Base-by-base conservation (phyloP, 2,329 filamentous ascomycete species). In the Keithomyces neogunnii region DNA sequence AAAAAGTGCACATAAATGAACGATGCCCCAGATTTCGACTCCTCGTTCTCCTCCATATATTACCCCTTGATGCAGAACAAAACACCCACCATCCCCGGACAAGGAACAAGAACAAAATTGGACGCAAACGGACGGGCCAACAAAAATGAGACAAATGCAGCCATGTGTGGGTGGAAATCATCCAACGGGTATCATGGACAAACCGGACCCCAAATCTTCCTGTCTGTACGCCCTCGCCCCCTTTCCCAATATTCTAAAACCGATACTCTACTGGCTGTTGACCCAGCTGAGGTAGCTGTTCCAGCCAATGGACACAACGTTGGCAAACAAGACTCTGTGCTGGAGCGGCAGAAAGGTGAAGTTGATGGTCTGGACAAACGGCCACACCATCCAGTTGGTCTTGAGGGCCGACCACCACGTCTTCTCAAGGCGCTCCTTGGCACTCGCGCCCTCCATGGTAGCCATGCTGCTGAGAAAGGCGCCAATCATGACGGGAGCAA, bases 321-420 rank as follows among this genome's bases (percentile, higher is more conserved):
- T 96, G 60, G 95, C 91, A 55, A 95, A 85, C 60, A 96, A 72
- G 42, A 96, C 81, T 53, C 90, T 80, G 69, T 92, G 84, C 64
- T 95, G 81, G 56, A 95, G 74, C 47, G 91, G 91, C 56, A 96
- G 80, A 57, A 93, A 79, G 62, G 86, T 86, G 73, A 96, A 96
- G 75, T 96, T 96, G 63, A 85, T 76, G 50, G 85, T 74, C 73
- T 96, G 91, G 51, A 95, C 89, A 56, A 76, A 75, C 3, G 91
- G 91, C 91, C 91, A 96, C 51, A 96, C 69, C 73, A 89, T 80
- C 77, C 89, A 89, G 73, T 96, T 96, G 66, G 88, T 85, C 66
- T 78, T 78, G 62, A 96, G 79, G 33, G 88, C 87, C 10, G 80
- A 76, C 58, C 71, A 68, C 71, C 90, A 96, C 54, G 80, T 86